Evolutionary conservation across 345 rosid species (phyloP).

Genomic region (Linum tenue): DNA sequence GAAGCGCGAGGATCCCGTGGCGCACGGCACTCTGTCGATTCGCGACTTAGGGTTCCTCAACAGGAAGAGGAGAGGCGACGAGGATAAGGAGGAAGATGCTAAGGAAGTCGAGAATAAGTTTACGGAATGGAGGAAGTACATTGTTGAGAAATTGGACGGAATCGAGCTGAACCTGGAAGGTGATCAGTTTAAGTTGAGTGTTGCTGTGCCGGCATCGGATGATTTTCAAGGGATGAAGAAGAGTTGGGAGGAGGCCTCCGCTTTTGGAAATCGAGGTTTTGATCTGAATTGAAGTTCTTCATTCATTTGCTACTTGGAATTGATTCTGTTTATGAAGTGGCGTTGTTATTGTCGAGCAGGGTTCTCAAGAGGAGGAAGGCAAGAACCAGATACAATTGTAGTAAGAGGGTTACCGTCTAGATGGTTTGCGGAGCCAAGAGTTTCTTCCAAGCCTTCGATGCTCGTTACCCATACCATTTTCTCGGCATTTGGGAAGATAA

Average conservation of each 20-base stretch:
- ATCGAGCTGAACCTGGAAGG: conserved; percentile 82
- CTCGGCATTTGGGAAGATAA: conserved; percentile 75
- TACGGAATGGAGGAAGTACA: conserved; percentile 64
- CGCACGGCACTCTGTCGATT: conserved; percentile 51
- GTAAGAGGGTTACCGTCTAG: conserved; percentile 74
- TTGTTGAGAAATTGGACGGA: conserved; percentile 70
- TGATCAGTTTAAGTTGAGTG: conserved; percentile 54
- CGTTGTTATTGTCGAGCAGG: conserved; percentile 27
- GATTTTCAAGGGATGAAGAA: conserved; percentile 66
- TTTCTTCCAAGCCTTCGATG: conserved; percentile 88
- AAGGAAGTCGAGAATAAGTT: conserved; percentile 54
- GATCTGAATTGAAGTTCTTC: neutral
- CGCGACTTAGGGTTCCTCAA: conserved; percentile 72
- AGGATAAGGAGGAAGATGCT: conserved; percentile 28
- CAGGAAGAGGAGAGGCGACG: conserved; percentile 15
- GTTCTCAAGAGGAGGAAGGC: conserved; percentile 45
- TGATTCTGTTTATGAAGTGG: neutral
- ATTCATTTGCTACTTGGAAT: neutral
- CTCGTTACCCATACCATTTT: conserved; percentile 82
- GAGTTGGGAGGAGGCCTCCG: conserved; percentile 66
- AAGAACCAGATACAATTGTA: conserved; percentile 69
- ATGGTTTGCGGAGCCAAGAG: conserved; percentile 94
- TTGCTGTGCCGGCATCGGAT: conserved; percentile 45
- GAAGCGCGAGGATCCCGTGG: conserved; percentile 80
- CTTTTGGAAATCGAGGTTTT: conserved; percentile 50